phyloP scores from a whole-genome alignment of 2,329 filamentous ascomycete species.

The Clarireedia paspali region DNA sequence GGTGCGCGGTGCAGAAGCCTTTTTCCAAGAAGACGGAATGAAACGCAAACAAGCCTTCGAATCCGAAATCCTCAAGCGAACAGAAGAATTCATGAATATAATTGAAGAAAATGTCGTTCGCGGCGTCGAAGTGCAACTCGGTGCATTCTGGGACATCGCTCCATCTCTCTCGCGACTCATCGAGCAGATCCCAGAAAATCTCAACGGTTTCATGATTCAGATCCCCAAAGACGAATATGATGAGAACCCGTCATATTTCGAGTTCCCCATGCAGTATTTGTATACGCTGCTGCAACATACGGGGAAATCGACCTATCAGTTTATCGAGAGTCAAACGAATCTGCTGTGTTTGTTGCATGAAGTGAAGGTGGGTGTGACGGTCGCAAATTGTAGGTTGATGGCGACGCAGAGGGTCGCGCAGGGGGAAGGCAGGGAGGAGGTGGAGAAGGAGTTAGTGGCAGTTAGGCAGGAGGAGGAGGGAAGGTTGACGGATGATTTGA shows the following conservation, averaged over 20 bases:
- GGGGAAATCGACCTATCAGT: conserved; percentile 90
- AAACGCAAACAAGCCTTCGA: conserved; percentile 66
- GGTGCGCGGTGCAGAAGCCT: conserved; percentile 66
- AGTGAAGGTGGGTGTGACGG: conserved; percentile 71
- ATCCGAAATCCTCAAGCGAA: conserved; percentile 63
- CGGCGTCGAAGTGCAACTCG: conserved; percentile 85
- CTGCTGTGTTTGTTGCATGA: conserved; percentile 85
- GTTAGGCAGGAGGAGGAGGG: conserved; percentile 61
- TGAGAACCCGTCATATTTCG: conserved; percentile 76
- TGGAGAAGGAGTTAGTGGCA: conserved; percentile 39
- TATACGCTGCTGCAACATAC: conserved; percentile 79
- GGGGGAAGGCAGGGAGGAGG: conserved; percentile 33
- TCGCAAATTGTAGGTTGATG: conserved; percentile 58
- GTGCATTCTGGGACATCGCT: conserved; percentile 96
- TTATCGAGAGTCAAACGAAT: conserved; percentile 92
- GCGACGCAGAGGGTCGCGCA: conserved; percentile 49
- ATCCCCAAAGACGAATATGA: conserved; percentile 73
- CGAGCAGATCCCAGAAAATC: conserved; percentile 63
- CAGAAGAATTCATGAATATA: conserved; percentile 67
- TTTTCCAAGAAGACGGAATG: conserved; percentile 72
- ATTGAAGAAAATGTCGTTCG: conserved; percentile 79
- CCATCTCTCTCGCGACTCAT: conserved; percentile 71
- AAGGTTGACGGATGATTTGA: conserved; percentile 73
- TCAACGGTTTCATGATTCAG: conserved; percentile 57
- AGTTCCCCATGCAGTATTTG: conserved; percentile 83